phyloP scores from a whole-genome alignment of 2,329 filamentous ascomycete genomes.

The Ustulina deusta region DNA sequence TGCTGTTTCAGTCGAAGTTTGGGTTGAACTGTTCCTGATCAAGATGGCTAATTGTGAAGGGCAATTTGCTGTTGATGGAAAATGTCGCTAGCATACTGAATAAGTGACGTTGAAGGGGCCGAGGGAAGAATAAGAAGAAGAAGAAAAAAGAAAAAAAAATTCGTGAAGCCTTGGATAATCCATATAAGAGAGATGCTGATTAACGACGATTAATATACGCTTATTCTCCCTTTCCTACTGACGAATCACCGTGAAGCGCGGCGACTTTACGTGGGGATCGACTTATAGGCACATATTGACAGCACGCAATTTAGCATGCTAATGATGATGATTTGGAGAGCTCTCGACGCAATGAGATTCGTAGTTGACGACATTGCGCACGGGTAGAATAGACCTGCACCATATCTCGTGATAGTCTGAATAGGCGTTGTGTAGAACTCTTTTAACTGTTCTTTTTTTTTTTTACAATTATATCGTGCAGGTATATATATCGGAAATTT shows the following conservation, averaged over 20 bases:
- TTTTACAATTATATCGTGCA: background rate
- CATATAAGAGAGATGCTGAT: background rate
- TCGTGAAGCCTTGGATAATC: background rate
- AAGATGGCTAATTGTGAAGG: constrained; percentile 2
- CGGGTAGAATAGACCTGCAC: constrained; percentile 2
- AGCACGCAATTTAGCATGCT: constrained; percentile 41
- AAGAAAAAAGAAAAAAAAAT: background rate
- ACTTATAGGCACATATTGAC: constrained; percentile 1
- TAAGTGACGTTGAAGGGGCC: background rate
- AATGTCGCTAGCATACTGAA: background rate
- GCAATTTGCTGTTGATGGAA: background rate
- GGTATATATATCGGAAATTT: background rate
- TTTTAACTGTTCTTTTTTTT: background rate
- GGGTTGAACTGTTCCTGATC: constrained; percentile 12
- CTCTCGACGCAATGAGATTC: constrained; percentile 24
- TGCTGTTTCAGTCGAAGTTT: constrained; percentile 19
- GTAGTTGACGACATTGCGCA: constrained; percentile 24
- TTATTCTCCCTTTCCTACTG: background rate
- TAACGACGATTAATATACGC: background rate
- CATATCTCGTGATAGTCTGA: background rate
- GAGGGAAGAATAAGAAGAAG: background rate
- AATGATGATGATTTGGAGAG: constrained; percentile 26
- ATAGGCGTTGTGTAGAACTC: background rate
- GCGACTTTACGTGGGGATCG: constrained; percentile 7
- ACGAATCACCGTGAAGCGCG: background rate